Conservation (phyloP, 2,329 filamentous ascomycete species). For the Parafenestella ontariensis region DNA sequence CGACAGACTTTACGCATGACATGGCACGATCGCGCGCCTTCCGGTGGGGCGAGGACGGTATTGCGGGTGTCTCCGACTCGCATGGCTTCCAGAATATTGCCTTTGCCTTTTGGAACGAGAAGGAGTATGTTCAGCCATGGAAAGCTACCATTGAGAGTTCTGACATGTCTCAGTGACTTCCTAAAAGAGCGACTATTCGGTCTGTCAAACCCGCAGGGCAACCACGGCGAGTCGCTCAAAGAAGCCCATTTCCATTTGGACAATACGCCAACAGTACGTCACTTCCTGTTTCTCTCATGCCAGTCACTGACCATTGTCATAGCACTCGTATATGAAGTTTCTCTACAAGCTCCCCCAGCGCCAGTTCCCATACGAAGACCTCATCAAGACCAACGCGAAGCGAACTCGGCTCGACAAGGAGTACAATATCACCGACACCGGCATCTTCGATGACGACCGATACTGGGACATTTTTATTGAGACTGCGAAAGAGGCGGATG, state of each 20-base stretch:
- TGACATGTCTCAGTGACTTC: constrained; percentile 72
- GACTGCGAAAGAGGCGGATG: constrained; percentile 90
- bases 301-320: constrained; percentile 31
- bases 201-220: constrained; percentile 93
- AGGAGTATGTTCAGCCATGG: constrained; percentile 70
- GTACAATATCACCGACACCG: constrained; percentile 91
- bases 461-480: constrained; percentile 99
- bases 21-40: constrained; percentile 88
- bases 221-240: constrained; percentile 96
- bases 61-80: constrained; percentile 92
- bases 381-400: constrained; percentile 82
- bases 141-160: constrained; percentile 19
- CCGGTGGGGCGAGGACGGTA: constrained; percentile 96
- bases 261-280: constrained; percentile 77
- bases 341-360: constrained; percentile 97
- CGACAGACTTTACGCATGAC: constrained; percentile 87
- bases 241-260: constrained; percentile 96
- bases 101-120: constrained; percentile 97
- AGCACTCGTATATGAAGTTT: constrained; percentile 99
- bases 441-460: constrained; percentile 82
- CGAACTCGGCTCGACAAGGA: constrained; percentile 80
- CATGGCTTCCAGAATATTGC: constrained; percentile 92
- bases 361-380: constrained; percentile 88
- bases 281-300: constrained; percentile 45
- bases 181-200: constrained; percentile 95